Evolutionary conservation across 2,329 filamentous ascomycete species (phyloP).

Genomic region (Trichoderma hamatum): DNA sequence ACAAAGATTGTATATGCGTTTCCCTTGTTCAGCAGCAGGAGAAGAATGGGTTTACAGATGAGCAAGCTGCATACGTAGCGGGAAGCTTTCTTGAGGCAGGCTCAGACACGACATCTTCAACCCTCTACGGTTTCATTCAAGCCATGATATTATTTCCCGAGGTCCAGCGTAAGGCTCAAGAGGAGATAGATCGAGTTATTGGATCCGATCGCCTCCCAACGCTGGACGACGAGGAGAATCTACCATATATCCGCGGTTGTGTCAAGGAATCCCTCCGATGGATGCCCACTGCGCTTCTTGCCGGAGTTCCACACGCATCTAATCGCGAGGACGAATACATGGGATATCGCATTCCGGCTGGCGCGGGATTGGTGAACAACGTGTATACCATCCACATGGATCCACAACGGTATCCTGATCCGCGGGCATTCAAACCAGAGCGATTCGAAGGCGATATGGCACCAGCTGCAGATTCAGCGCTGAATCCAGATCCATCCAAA

Average conservation of each 20-base stretch:
- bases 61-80: slow-evolving; percentile 19
- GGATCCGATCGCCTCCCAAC: slow-evolving; percentile 47
- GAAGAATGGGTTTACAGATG: slow-evolving; percentile 29
- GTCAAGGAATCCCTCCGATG: slow-evolving; percentile 40
- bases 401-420: neutral
- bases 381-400: neutral
- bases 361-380: neutral
- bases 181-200: slow-evolving; percentile 48
- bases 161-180: slow-evolving; percentile 47
- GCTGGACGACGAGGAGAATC: slow-evolving; percentile 45
- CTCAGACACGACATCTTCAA: slow-evolving; percentile 31
- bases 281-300: slow-evolving; percentile 31
- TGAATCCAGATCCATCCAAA: neutral
- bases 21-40: slow-evolving; percentile 8
- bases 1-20: slow-evolving; percentile 25
- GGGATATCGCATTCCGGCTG: neutral
- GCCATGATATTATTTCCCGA: slow-evolving; percentile 50
- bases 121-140: slow-evolving; percentile 46
- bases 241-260: slow-evolving; percentile 47
- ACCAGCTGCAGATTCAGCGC: neutral
- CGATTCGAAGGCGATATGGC: neutral
- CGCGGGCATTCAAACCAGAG: neutral
- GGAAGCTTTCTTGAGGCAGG: neutral
- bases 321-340: neutral
- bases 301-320: neutral